Evolutionary conservation across 1,139 yeast species (phyloP).

Genomic region (Spathaspora sp.): DNA sequence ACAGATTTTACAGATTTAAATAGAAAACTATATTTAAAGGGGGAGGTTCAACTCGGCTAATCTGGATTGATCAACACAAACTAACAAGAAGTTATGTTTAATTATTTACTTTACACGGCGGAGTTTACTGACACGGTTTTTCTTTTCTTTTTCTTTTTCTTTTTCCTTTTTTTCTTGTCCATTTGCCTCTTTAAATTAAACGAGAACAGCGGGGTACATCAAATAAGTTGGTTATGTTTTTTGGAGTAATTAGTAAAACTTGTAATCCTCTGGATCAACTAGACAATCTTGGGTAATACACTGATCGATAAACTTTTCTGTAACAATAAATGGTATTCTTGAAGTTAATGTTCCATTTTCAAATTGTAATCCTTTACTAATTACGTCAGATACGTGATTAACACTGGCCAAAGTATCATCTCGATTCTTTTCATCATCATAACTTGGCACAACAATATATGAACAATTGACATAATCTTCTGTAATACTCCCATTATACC

Average conservation of each 20-base stretch:
- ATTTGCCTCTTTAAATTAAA: too few species aligned
- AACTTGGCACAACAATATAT: slow-evolving; percentile 21
- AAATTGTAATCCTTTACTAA: slow-evolving; percentile 22
- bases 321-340: slow-evolving; percentile 50
- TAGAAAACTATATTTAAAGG: neutral
- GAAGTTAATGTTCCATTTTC: slow-evolving; percentile 16
- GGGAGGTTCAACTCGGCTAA: too few species aligned
- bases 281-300: slow-evolving; percentile 38
- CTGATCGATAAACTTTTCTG: slow-evolving; percentile 38
- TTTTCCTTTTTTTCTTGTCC: neutral
- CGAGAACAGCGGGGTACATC: too few species aligned
- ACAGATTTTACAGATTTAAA: neutral
- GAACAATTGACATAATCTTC: slow-evolving; percentile 19
- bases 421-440: slow-evolving; percentile 9
- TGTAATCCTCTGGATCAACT: slow-evolving; percentile 48
- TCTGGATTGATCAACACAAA: too few species aligned
- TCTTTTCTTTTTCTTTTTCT: neutral
- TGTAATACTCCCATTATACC: slow-evolving; percentile 33
- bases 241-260: too few species aligned
- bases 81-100: too few species aligned
- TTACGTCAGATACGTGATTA: slow-evolving; percentile 15
- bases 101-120: too few species aligned
- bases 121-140: too few species aligned
- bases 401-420: slow-evolving; percentile 10
- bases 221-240: too few species aligned